Conservation (phyloP, 2,329 filamentous ascomycete species). For the Dothiorella sarmentorum region DNA sequence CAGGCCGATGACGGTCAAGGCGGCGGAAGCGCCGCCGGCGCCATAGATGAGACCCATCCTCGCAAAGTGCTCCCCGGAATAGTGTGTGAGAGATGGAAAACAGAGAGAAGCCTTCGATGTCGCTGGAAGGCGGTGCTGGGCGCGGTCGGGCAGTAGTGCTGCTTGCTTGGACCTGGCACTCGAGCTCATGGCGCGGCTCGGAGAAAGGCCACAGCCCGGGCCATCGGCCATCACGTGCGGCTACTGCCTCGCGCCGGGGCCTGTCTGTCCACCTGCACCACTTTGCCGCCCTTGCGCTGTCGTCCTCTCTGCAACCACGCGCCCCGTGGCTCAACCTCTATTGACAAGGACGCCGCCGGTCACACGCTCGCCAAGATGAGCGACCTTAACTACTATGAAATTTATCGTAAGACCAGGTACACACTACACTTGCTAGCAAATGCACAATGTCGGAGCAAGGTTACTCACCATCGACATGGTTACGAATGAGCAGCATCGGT, state of each 20-base stretch:
- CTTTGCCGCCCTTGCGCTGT: not conserved
- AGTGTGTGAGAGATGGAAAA: conserved; percentile 1
- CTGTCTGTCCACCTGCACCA: not conserved
- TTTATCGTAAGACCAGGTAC: conserved; percentile 98
- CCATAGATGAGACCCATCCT: conserved; percentile 72
- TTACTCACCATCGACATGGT: conserved; percentile 18
- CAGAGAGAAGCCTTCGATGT: conserved; percentile 8
- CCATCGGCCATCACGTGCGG: not conserved
- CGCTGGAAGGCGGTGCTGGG: not conserved
- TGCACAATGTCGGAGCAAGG: not conserved
- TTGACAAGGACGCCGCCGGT: conserved; percentile 17
- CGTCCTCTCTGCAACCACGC: conserved; percentile 19
- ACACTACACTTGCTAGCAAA: conserved; percentile 25
- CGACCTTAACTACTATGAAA: conserved; percentile 72
- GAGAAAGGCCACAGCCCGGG: conserved; percentile 1
- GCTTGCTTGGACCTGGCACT: conserved; percentile 15
- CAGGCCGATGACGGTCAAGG: conserved; percentile 69
- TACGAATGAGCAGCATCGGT: conserved; percentile 67
- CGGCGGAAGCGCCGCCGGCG: conserved; percentile 63
- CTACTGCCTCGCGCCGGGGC: not conserved
- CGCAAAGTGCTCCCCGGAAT: conserved; percentile 1
- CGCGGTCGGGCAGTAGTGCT: conserved; percentile 9
- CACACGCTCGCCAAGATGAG: conserved; percentile 25
- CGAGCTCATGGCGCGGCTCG: conserved; percentile 15
- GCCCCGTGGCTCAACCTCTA: conserved; percentile 21